Conservation (phyloP, 345 rosid species). For the Physaria fendleri region DNA sequence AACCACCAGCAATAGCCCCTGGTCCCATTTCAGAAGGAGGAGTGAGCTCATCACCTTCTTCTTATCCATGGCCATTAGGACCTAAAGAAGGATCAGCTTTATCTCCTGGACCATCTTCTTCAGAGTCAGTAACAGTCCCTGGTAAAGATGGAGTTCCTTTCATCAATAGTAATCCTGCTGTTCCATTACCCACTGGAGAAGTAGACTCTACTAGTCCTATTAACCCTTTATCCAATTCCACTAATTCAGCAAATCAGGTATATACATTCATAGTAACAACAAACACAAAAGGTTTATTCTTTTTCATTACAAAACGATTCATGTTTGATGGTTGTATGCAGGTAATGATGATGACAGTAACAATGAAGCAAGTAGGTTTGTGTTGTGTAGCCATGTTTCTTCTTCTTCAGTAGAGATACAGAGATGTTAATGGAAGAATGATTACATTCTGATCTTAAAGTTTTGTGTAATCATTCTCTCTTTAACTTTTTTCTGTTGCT, state of each 20-base stretch:
- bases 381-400: conserved; percentile 24
- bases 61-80: conserved; percentile 76
- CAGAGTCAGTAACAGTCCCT: conserved; percentile 46
- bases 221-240: conserved; percentile 59
- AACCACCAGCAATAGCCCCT: conserved; percentile 34
- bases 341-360: conserved; percentile 24
- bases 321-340: conserved; percentile 11
- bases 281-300: not conserved
- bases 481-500: not conserved
- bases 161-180: conserved; percentile 89
- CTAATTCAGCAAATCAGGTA: conserved; percentile 31
- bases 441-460: conserved; percentile 18
- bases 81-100: conserved; percentile 47
- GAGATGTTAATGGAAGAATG: conserved; percentile 8
- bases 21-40: conserved; percentile 54
- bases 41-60: conserved; percentile 56
- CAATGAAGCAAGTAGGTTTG: conserved; percentile 18
- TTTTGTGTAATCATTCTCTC: conserved; percentile 23
- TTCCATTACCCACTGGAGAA: conserved; percentile 93
- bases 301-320: not conserved
- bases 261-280: not conserved
- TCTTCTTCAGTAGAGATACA: not conserved
- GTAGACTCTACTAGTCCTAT: conserved; percentile 88
- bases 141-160: conserved; percentile 76
- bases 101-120: conserved; percentile 62